Evolutionary conservation across 139 green algal species (phyloP).

Genomic region (Ettlia oleoabundans): DNA sequence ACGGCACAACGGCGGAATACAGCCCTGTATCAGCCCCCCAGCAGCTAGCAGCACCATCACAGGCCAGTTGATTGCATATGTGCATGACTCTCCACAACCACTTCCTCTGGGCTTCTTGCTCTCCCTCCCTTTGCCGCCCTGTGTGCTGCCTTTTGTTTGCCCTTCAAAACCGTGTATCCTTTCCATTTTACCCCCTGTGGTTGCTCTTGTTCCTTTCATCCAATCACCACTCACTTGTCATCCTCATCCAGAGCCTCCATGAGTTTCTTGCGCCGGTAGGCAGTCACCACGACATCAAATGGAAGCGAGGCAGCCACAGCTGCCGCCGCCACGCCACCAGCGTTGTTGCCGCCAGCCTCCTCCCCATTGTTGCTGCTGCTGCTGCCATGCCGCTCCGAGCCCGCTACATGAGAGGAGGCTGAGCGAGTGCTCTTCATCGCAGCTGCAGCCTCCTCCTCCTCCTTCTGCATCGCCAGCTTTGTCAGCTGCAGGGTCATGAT

Average conservation of each 20-base stretch:
- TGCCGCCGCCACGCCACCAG: too few relatives aligned
- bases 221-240: conserved; percentile 50
- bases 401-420: too few relatives aligned
- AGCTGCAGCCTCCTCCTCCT: background rate
- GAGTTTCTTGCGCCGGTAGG: conserved; percentile 74
- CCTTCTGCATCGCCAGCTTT: conserved; percentile 14
- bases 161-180: background rate
- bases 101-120: too few relatives aligned
- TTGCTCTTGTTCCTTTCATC: too few relatives aligned
- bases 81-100: too few relatives aligned
- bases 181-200: too few relatives aligned
- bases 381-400: background rate
- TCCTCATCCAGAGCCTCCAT: conserved; percentile 76
- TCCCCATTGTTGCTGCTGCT: conserved; percentile 1
- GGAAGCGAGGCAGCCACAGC: conserved; percentile 11
- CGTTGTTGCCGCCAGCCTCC: background rate
- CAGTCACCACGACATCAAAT: conserved; percentile 33
- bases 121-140: too few relatives aligned
- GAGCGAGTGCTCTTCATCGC: too few relatives aligned
- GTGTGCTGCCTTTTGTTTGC: background rate
- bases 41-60: too few relatives aligned
- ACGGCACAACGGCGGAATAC: background rate
- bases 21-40: background rate
- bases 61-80: too few relatives aligned
- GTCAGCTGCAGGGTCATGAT: conserved; percentile 76